Percentiles rank a stretch among this genome's conserved stretches.
Conservation (phyloP, 768 basidiomycete species). For the Russula dissimulans region DNA sequence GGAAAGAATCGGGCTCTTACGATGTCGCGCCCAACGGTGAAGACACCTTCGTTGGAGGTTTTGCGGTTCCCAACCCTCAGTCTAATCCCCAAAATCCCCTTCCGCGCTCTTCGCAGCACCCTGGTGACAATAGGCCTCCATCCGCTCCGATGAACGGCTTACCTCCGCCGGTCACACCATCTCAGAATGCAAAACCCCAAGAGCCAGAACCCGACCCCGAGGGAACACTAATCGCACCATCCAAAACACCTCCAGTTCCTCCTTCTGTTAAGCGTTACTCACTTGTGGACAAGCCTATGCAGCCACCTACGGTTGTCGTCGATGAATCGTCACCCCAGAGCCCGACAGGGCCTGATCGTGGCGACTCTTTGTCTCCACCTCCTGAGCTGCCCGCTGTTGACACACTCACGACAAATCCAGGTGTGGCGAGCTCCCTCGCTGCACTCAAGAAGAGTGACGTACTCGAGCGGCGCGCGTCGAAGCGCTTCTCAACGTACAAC, state of each 20-base stretch:
- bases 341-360: constrained; percentile 18
- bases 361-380: constrained; percentile 22
- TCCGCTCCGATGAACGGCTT: neutral
- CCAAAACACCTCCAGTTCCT: constrained; percentile 41
- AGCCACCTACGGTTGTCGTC: constrained; percentile 42
- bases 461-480: constrained; percentile 85
- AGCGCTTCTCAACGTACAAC: constrained; percentile 92
- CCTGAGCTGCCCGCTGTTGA: constrained; percentile 32
- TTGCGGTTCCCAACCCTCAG: constrained; percentile 25
- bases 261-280: constrained; percentile 71
- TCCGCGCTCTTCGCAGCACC: neutral
- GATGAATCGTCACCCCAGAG: constrained; percentile 35
- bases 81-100: constrained; percentile 3
- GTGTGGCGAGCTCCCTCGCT: constrained; percentile 70
- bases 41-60: constrained; percentile 46
- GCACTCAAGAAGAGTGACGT: constrained; percentile 81
- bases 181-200: constrained; percentile 10
- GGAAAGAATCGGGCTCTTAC: constrained; percentile 21
- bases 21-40: constrained; percentile 24
- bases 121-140: constrained; percentile 4
- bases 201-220: constrained; percentile 17
- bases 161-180: constrained; percentile 6
- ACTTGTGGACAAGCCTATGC: constrained; percentile 60
- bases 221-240: constrained; percentile 24
- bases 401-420: constrained; percentile 35